These are phyloP conservation scores for Verticillium alfalfae DNA, from an alignment of 2,329 filamentous ascomycete species.

Conservation along the genomic window DNA sequence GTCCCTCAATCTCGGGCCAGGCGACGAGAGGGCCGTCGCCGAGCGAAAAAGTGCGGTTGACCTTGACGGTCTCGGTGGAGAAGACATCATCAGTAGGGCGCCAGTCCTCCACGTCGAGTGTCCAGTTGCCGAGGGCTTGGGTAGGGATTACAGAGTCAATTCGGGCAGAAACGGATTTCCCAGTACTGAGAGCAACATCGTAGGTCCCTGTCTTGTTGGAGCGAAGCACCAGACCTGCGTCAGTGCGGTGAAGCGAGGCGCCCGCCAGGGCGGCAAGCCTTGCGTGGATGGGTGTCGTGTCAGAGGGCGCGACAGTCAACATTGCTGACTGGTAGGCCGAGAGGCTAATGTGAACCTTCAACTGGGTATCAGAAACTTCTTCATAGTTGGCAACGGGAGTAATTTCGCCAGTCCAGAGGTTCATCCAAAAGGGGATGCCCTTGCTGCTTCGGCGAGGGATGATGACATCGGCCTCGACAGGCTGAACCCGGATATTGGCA, in stretches of 20 bases:
- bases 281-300: conserved; percentile 1
- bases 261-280: not conserved
- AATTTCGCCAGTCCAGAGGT: conserved; percentile 7
- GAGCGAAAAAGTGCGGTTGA: conserved; percentile 2
- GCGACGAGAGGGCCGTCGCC: conserved; percentile 2
- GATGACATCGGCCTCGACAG: conserved; percentile 4
- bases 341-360: conserved; percentile 5
- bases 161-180: not conserved
- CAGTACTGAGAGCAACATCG: conserved; percentile 1
- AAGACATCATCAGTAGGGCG: conserved; percentile 4
- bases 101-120: conserved; percentile 4
- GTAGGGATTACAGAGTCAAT: conserved; percentile 3
- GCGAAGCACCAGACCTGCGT: conserved; percentile 5
- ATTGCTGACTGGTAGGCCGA: conserved; percentile 5
- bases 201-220: conserved; percentile 4
- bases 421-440: conserved; percentile 5
- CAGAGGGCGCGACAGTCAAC: conserved; percentile 5
- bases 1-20: conserved; percentile 5
- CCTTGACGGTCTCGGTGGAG: conserved; percentile 3
- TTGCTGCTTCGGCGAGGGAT: conserved; percentile 2
- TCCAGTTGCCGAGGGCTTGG: conserved; percentile 1
- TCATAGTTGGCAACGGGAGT: conserved; percentile 5
- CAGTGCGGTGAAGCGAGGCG: not conserved
- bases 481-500: conserved; percentile 2
- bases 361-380: conserved; percentile 7